Evolutionary conservation across 139 green algal genomes (phyloP).

Genomic region (Chlamydomonas schloesseri): DNA sequence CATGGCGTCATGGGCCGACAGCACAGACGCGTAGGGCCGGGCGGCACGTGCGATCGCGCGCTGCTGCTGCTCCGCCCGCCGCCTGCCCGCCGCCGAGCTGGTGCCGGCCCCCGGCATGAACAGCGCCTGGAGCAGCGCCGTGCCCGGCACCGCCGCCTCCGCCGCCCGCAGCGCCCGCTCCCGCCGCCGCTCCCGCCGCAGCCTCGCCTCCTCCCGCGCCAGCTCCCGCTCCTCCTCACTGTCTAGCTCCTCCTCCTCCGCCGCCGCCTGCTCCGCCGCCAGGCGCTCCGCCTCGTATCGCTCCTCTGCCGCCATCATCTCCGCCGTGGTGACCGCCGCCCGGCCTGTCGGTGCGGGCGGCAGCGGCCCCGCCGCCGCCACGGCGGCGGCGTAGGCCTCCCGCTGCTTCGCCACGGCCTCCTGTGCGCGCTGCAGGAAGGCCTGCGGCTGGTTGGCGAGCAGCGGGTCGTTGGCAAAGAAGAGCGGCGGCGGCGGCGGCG

Average conservation of each 20-base stretch:
- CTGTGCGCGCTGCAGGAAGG: slow-evolving; percentile 34
- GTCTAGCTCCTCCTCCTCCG: not conserved
- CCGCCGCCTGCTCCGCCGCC: not conserved
- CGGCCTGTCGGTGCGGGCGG: not conserved
- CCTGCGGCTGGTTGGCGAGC: slow-evolving; percentile 24
- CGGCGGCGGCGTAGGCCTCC: not conserved
- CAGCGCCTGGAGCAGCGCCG: slow-evolving; percentile 1
- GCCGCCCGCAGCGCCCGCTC: not conserved
- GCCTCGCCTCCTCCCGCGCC: not conserved
- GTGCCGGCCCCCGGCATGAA: not conserved
- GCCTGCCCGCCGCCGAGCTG: not conserved
- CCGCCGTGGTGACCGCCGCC: not conserved
- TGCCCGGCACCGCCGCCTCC: not conserved
- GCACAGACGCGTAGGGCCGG: not conserved
- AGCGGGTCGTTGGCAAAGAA: slow-evolving; percentile 46
- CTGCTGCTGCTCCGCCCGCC: not conserved
- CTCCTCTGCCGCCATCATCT: not conserved
- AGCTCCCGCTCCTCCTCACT: not conserved
- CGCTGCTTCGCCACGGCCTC: not conserved
- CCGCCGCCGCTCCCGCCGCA: not conserved
- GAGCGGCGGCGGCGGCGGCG: slow-evolving; percentile 11
- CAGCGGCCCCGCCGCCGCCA: too few species aligned
- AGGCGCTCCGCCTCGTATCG: not conserved
- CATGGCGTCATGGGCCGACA: not conserved
- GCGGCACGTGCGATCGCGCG: not conserved